Evolutionary conservation across 768 basidiomycete species (phyloP), one percentile per base, ranked within the genome.

Genomic region (Auricularia auricula-judae): DNA sequence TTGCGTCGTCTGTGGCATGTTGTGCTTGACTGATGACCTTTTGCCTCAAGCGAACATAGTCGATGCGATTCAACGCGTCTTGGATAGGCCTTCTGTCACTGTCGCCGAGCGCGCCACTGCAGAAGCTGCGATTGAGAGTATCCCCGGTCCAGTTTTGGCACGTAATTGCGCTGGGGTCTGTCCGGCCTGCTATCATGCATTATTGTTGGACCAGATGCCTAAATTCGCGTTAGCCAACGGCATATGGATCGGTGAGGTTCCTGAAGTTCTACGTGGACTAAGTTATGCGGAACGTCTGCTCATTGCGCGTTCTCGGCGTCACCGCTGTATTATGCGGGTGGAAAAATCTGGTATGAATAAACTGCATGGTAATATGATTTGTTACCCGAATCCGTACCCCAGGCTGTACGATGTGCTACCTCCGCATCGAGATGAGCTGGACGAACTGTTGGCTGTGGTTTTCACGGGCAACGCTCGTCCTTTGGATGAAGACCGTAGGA

Each of bases 231-330:
- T 79, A 5, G 75, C 76, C 0, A 76, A 75, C 68, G 72, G 74
- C 3, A 44, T 76, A 1, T 78, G 77, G 77, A 11, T 80, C 0
- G 78, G 79, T 0, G 62, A 71, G 1, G 70, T 77, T 1, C 78
- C 76, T 3, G 11, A 36, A 3, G 70, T 67, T 10, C 54, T 80
- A 1, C 36, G 68, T 36, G 54, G 66, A 2, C 65, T 79, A 1
- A 72, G 44, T 3, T 76, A 71, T 62, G 68, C 69, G 0, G 78
- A 80, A 63, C 70, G 74, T 34, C 63, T 72, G 34, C 61, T 76
- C 0, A 65, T 77, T 8, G 65, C 76, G 0, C 61, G 67, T 16
- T 69, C 71, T 0, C 42, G 72, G 2, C 72, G 73, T 23, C 76
- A 76, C 64, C 8, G 64, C 1, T 78, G 72, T 65, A 61, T 76